A percentile compares a stretch with the other conserved stretches of the same genome.
phyloP scores from a whole-genome alignment of 495 filamentous ascomycete genomes.

The Tuber magnatum region DNA sequence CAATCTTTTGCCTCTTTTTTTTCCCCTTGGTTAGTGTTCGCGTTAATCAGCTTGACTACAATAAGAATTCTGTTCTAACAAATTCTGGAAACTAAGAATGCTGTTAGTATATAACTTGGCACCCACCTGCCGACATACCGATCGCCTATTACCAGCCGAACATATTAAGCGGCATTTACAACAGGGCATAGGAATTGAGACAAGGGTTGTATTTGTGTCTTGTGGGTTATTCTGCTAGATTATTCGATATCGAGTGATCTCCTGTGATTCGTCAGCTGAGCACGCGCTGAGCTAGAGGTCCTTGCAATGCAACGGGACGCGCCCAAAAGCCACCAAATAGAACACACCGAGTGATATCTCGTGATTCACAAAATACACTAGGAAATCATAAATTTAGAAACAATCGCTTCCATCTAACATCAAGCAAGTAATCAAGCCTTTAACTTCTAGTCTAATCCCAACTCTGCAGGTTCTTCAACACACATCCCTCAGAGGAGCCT shows the following conservation, averaged over 20 bases:
- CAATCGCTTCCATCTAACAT: not conserved
- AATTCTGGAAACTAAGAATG: not conserved
- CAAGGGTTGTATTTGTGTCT: not conserved
- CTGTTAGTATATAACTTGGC: not conserved
- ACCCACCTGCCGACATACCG: not conserved
- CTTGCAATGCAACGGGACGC: not conserved
- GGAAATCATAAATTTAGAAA: not conserved
- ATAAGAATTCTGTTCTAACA: not conserved
- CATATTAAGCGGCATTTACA: not conserved
- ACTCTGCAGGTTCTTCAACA: constrained; percentile 59
- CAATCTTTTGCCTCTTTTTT: not conserved
- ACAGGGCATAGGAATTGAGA: no score
- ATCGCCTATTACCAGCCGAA: not conserved
- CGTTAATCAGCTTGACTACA: not conserved
- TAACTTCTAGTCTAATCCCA: constrained; percentile 49
- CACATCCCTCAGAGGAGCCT: constrained; percentile 53
- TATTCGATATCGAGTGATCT: not conserved
- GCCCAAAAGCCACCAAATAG: not conserved
- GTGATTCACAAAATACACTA: not conserved
- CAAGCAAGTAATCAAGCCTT: not conserved
- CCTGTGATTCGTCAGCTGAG: not conserved
- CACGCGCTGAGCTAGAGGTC: not conserved
- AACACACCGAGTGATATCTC: not conserved
- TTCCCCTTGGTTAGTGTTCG: not conserved
- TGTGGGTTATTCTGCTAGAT: not conserved